Conservation (phyloP, 1,139 yeast species). For the Suhomyces yuchorum region DNA sequence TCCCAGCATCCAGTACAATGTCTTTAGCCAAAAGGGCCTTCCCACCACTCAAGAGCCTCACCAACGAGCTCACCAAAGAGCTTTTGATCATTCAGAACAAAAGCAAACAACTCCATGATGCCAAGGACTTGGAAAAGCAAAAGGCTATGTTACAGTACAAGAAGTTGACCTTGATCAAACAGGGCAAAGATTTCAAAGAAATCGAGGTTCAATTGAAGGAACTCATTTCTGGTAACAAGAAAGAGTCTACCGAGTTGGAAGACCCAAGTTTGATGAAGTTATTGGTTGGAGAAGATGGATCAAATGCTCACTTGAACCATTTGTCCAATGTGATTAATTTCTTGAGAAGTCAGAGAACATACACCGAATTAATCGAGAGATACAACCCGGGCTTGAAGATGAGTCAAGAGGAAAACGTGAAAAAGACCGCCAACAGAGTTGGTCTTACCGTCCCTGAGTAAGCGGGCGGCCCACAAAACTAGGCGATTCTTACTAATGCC, state of each 20-base stretch:
- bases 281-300: conserved; percentile 23
- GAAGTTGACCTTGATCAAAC: conserved; percentile 50
- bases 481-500: too few relatives aligned
- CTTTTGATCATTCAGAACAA: conserved; percentile 47
- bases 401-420: conserved; percentile 76
- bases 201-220: conserved; percentile 34
- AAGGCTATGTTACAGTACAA: conserved; percentile 56
- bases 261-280: conserved; percentile 28
- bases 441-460: conserved; percentile 51
- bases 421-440: conserved; percentile 80
- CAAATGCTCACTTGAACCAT: conserved; percentile 29
- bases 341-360: conserved; percentile 71
- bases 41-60: conserved; percentile 18
- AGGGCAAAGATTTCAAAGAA: conserved; percentile 39
- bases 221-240: conserved; percentile 21
- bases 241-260: conserved; percentile 21
- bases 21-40: conserved; percentile 14
- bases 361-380: conserved; percentile 76
- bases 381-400: conserved; percentile 83
- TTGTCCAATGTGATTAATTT: conserved; percentile 56
- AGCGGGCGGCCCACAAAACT: not conserved
- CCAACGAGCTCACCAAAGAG: conserved; percentile 42
- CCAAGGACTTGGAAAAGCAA: conserved; percentile 50
- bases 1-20: conserved; percentile 9
- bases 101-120: conserved; percentile 44